A percentile compares a stretch with the other conserved stretches of the same genome.
Evolutionary conservation across 2,329 filamentous ascomycete genomes (phyloP).

Genomic region (Aspergillus terreus): DNA sequence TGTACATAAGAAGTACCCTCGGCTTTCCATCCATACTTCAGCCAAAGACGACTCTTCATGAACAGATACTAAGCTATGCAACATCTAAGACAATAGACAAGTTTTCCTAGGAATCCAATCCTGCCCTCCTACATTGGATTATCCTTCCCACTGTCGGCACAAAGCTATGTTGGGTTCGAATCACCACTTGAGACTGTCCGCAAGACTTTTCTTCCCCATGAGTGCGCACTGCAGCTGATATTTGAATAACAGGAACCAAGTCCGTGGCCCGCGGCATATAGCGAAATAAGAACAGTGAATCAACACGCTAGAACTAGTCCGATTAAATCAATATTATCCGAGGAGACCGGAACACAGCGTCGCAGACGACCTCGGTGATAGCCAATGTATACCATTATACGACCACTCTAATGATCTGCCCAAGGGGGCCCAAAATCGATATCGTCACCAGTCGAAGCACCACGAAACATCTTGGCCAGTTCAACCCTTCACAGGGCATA

Average conservation of each 20-base stretch:
- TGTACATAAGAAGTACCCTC: too few relatives aligned
- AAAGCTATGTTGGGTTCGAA: conserved; percentile 1
- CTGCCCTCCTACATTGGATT: conserved; percentile 1
- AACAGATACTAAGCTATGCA: conserved; percentile 17
- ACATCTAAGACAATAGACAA: conserved; percentile 21
- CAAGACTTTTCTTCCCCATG: conserved; percentile 1
- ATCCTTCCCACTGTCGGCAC: neutral
- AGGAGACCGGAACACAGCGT: conserved; percentile 5
- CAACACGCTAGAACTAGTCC: conserved; percentile 22
- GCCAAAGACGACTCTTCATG: too few relatives aligned
- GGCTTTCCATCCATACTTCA: too few relatives aligned
- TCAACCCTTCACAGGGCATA: conserved; percentile 42
- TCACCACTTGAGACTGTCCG: too few relatives aligned
- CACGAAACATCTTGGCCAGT: conserved; percentile 9
- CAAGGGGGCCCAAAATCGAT: conserved; percentile 12
- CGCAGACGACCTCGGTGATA: conserved; percentile 3
- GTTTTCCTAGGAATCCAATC: conserved; percentile 13
- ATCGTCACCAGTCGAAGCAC: conserved; percentile 21
- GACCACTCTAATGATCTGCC: conserved; percentile 6
- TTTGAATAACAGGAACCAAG: conserved; percentile 11
- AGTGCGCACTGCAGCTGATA: conserved; percentile 5
- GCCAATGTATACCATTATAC: conserved; percentile 10
- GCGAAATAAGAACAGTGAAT: conserved; percentile 13
- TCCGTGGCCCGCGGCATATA: neutral
- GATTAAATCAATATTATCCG: conserved; percentile 19